Base-by-base conservation (phyloP, 148 eudicot genomes). In the Cornus kousa region DNA sequence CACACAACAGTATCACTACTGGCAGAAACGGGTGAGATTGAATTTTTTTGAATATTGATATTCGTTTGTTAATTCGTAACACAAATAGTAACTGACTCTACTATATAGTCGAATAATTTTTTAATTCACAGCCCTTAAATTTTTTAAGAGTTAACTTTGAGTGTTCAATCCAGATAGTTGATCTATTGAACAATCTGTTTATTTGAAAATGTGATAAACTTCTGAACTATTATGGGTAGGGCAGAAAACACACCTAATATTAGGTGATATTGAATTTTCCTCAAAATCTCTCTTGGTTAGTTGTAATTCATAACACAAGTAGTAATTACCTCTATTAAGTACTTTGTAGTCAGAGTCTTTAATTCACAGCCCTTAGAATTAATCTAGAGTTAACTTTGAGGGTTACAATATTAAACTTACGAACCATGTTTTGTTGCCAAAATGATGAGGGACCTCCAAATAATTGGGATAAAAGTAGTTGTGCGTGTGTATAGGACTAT, bases 1-100 rank as follows among this genome's bases (percentile, higher is more conserved):
- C 90, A 95, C 98, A 1, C 97, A 95, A 77, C 91, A 95, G 81
- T 95, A 95, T 80, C 98, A 95, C 79, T 95, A 95, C 89, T 95
- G 98, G 98, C 98, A 95, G 86, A 93, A 87, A 82, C 84, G 90
- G 95, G 98, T 95, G 77, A 90, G 89, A 31, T 46, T 68, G 4
- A 31, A 46, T 69, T 71, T 70, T 40, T 57, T 80, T 2, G 43
- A 68, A 70, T 57, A 28, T 31, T 74, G 16, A 16, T 67, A 2
- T 72, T 72, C 11, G 9, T 17, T 53, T 31, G 12, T 50, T 19
- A 5, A 53, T 33, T 50, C 20, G 28, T 76, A 22, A 67, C 23
- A 43, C 23, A 17, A 75, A 37, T 37, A 40, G 13, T 35, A 43
- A 32, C 9, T 40, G 16, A 8, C 60, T 66, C 24, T 24, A 32